These are phyloP conservation scores for Podaxis sp. DNA, from an alignment of 768 basidiomycete species.

Conservation along the genomic window DNA sequence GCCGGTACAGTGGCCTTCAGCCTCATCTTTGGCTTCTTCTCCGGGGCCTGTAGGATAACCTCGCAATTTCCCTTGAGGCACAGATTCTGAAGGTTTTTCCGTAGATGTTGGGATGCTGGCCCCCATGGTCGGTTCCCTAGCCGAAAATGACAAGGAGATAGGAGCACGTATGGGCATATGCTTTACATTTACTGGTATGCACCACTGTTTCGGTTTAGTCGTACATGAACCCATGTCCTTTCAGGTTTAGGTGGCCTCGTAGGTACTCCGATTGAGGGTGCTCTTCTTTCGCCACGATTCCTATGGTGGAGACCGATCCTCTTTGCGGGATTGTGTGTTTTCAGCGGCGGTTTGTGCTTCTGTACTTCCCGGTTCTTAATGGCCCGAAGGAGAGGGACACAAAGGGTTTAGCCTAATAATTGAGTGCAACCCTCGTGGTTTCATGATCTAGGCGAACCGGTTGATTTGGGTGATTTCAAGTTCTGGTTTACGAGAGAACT, in stretches of 20 bases:
- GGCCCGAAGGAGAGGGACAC: conserved; percentile 22
- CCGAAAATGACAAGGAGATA: conserved; percentile 44
- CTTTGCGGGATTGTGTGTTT: conserved; percentile 43
- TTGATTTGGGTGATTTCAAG: no score
- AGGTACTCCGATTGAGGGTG: conserved; percentile 57
- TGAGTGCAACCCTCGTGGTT: no score
- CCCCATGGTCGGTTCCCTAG: conserved; percentile 39
- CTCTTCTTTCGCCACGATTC: conserved; percentile 44
- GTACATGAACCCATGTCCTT: neutral
- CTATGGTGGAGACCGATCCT: conserved; percentile 57
- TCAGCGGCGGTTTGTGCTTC: conserved; percentile 26
- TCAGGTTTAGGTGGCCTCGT: conserved; percentile 2
- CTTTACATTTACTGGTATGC: conserved; percentile 42
- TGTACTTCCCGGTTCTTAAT: conserved; percentile 21
- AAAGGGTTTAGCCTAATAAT: conserved; percentile 13
- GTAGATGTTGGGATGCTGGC: conserved; percentile 37
- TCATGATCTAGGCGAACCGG: no score
- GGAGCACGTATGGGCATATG: conserved; percentile 50
- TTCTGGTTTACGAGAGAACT: no score
- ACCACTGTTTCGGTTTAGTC: neutral
- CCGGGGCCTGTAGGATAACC: conserved; percentile 37
- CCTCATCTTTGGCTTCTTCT: conserved; percentile 42
- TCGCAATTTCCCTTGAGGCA: neutral
- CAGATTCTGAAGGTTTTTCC: conserved; percentile 9
- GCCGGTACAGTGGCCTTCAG: conserved; percentile 34